These are phyloP conservation scores for Silene noctiflora DNA, from an alignment of 179 eudicot genomes.

Conservation along the genomic window DNA sequence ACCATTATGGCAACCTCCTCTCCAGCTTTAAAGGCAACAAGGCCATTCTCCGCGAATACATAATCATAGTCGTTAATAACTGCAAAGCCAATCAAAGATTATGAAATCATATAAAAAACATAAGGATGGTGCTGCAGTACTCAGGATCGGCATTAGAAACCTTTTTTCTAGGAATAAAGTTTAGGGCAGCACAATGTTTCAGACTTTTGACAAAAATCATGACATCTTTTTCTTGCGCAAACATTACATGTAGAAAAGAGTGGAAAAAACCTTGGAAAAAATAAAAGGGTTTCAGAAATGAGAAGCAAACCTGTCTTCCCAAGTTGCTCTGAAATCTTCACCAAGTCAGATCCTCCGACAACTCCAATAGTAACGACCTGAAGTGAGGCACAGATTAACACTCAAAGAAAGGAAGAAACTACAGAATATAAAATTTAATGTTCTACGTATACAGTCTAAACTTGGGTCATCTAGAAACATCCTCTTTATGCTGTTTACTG, in stretches of 20 bases:
- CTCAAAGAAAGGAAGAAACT: not conserved
- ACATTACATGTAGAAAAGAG: not conserved
- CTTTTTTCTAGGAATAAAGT: not conserved
- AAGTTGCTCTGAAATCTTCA: conserved; percentile 94
- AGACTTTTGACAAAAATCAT: not conserved
- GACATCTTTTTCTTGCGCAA: not conserved
- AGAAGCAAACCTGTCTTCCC: conserved; percentile 66
- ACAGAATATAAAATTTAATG: not conserved
- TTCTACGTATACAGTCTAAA: too few relatives aligned
- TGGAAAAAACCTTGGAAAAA: not conserved
- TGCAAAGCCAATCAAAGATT: conserved; percentile 34
- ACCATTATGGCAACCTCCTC: conserved; percentile 77
- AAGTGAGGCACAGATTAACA: conserved; percentile 20
- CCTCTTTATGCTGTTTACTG: too few relatives aligned
- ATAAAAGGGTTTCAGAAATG: not conserved
- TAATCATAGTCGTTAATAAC: conserved; percentile 79
- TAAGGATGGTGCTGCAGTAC: not conserved
- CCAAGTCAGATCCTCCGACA: conserved; percentile 94
- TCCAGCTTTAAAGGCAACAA: conserved; percentile 83
- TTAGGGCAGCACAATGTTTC: not conserved
- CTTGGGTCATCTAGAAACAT: too few relatives aligned
- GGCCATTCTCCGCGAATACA: conserved; percentile 91
- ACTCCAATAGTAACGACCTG: conserved; percentile 90
- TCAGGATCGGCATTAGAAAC: not conserved
- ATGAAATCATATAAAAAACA: not conserved